These are phyloP conservation scores for Aspergillus sp. DNA, from an alignment of 2,329 filamentous ascomycete genomes.

Conservation along the genomic window DNA sequence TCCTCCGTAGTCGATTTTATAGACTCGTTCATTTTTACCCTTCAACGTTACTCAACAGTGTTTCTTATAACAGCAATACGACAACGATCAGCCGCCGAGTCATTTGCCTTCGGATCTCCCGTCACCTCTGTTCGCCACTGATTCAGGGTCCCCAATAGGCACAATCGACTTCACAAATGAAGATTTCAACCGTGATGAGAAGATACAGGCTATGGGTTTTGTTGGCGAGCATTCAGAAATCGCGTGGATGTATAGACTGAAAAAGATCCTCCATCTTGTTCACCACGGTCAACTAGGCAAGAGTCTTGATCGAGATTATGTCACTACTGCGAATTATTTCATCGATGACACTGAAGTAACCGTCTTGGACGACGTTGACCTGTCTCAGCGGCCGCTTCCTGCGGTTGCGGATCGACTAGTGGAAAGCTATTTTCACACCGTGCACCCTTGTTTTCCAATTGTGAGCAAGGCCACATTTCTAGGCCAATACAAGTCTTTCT, in stretches of 20 bases:
- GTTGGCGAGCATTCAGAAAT: constrained; percentile 48
- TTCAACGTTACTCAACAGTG: constrained; percentile 3
- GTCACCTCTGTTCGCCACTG: constrained; percentile 14
- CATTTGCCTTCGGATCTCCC: constrained; percentile 15
- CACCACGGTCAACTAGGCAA: constrained; percentile 16
- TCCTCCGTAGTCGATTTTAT: neutral
- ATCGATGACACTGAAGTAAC: constrained; percentile 40
- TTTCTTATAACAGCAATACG: constrained; percentile 12
- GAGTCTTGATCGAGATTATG: constrained; percentile 23
- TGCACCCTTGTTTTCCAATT: constrained; percentile 45
- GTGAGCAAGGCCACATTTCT: constrained; percentile 42
- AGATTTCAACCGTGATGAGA: constrained; percentile 44
- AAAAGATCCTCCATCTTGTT: constrained; percentile 35
- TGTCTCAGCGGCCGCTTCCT: constrained; percentile 36
- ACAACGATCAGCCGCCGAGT: constrained; percentile 12
- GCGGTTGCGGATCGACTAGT: constrained; percentile 41
- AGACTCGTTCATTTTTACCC: neutral
- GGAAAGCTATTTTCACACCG: constrained; percentile 38
- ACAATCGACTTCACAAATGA: constrained; percentile 43
- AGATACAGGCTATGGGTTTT: constrained; percentile 41
- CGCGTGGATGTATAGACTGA: constrained; percentile 45
- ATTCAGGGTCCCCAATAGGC: constrained; percentile 31
- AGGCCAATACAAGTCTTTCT: constrained; percentile 40
- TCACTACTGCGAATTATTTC: constrained; percentile 40
- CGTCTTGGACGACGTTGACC: constrained; percentile 36